These are phyloP conservation scores for Arthrinium phaeospermum DNA, from an alignment of 2,329 filamentous ascomycete genomes.

Conservation along the genomic window DNA sequence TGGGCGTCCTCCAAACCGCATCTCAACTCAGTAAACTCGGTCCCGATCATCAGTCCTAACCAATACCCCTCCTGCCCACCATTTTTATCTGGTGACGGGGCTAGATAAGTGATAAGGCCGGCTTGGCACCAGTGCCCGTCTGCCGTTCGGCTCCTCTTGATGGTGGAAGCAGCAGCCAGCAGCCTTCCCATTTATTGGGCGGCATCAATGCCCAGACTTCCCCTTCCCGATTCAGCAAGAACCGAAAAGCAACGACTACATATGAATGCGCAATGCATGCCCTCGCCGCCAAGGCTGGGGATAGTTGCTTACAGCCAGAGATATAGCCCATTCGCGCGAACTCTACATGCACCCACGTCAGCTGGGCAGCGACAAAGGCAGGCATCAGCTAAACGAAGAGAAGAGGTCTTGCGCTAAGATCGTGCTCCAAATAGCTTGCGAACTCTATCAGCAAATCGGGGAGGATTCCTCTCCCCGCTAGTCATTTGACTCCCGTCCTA, in stretches of 20 bases:
- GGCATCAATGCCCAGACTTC: background rate
- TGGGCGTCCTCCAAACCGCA: background rate
- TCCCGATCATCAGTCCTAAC: background rate
- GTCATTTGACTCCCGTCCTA: conserved; percentile 7
- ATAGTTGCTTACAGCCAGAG: background rate
- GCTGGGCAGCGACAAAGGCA: background rate
- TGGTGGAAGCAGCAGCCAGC: background rate
- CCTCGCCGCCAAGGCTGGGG: background rate
- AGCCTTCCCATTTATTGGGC: background rate
- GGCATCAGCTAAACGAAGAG: background rate
- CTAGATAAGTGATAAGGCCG: background rate
- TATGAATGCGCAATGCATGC: background rate
- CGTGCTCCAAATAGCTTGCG: background rate
- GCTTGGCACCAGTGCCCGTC: background rate
- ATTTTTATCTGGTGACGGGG: background rate
- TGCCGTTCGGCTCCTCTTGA: background rate
- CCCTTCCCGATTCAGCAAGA: background rate
- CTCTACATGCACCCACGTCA: background rate
- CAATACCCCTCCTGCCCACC: background rate
- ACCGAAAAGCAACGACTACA: background rate
- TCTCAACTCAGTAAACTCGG: background rate
- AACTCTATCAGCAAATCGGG: conserved; percentile 4
- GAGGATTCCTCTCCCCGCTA: background rate
- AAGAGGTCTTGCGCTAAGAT: background rate
- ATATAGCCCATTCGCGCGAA: background rate